Base-by-base conservation (phyloP, 768 basidiomycete species). In the Lactarius deliciosus region DNA sequence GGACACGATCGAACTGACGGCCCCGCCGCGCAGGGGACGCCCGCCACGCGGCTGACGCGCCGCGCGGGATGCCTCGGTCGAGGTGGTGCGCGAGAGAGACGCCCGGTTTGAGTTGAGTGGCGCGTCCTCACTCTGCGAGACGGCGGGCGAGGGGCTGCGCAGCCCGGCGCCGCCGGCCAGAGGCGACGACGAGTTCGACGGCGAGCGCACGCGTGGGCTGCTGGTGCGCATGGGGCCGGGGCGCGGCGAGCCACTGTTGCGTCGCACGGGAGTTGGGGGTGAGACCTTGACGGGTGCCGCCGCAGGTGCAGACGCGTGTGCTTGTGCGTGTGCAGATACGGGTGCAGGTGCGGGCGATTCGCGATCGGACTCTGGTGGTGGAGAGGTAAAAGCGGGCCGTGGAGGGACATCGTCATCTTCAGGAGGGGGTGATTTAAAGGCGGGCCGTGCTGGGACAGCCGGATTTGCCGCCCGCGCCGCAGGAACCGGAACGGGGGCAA, bases 351-450 rank as follows among this genome's bases (percentile, higher is more conserved):
- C 30, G 2, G 61, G 41, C 15, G 58, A 34, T 32, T 43, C 61
- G 54, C 9, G 64, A 41, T 72, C 68, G 28, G 71, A 69, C 63
- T 78, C 76, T 16, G 76, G 53, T 0, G 77, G 74, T 2, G 68
- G 68, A 7, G 69, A 60, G 18, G 41, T 53, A 16, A 70, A 70
- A 25, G 61, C 57, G 5, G 70, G 70, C 16, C 77, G 77, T 10
- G 79, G 77, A 11, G 82, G 78, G 28, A 81, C 73, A 47, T 84
- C 81, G 60, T 85, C 84, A 30, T 76, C 69, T 76, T 88, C 88
- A 4, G 85, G 85, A 30, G 85, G 83, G 9, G 87, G 88, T 62
- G 86, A 86, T 72, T 80, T 88, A 76, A 88, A 90, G 0, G 74
- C 64, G 6, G 87, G 87, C 40, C 78, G 78, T 4, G 75, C 69